A percentile compares a stretch with the other conserved stretches of the same genome.
phyloP scores from a whole-genome alignment of 202 grass and related monocot species.

The Bolboschoenoplectus hybrid region DNA sequence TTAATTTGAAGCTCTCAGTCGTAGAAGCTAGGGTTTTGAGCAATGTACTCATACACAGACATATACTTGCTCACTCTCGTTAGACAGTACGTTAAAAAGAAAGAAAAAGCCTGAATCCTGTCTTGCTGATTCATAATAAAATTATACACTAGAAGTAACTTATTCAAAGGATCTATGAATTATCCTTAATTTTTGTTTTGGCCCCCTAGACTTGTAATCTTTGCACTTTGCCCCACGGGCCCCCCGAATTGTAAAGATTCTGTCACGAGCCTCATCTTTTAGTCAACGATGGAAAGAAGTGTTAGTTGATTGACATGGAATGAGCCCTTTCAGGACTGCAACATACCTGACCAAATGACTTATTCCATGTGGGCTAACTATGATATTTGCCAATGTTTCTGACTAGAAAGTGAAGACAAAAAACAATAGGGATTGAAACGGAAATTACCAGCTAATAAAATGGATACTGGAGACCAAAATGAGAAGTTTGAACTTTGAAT shows the following conservation, averaged over 20 bases:
- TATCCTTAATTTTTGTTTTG: neutral
- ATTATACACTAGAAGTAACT: neutral
- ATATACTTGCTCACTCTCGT: neutral
- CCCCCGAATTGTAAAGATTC: neutral
- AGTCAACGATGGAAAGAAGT: neutral
- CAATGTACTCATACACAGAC: neutral
- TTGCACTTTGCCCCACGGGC: neutral
- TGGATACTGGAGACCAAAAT: neutral
- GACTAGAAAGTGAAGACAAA: neutral
- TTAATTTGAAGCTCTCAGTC: neutral
- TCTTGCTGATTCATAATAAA: neutral
- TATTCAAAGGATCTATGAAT: neutral
- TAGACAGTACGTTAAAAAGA: neutral
- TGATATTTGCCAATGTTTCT: slow-evolving; percentile 2
- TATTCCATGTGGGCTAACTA: neutral
- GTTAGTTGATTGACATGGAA: neutral
- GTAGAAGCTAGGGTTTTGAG: neutral
- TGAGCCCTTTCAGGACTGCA: neutral
- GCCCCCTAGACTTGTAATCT: neutral
- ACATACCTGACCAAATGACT: slow-evolving; percentile 13
- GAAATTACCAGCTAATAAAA: neutral
- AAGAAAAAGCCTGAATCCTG: neutral
- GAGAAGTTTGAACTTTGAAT: neutral
- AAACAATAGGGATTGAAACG: neutral
- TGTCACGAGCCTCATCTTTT: neutral